A percentile compares a stretch with the other conserved stretches of the same genome.
phyloP scores from a whole-genome alignment of 2,329 filamentous ascomycete genomes.

The Cladorrhinum sp. region DNA sequence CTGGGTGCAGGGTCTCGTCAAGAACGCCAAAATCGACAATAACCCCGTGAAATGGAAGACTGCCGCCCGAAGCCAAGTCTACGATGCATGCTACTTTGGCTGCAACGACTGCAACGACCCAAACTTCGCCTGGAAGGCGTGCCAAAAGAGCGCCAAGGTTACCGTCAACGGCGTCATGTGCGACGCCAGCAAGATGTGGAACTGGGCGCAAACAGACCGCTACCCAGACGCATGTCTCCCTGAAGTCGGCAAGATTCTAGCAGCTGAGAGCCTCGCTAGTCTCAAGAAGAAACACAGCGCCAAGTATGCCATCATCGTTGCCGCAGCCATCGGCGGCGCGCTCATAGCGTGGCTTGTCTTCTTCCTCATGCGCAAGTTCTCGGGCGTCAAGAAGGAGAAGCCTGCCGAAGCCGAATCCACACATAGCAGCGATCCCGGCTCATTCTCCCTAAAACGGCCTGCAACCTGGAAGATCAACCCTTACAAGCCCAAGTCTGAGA shows the following conservation, averaged over 20 bases:
- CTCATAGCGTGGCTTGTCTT: constrained; percentile 14
- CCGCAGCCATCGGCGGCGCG: constrained; percentile 18
- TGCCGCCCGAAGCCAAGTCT: constrained; percentile 20
- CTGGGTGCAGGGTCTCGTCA: constrained; percentile 22
- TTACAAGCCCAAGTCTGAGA: background rate
- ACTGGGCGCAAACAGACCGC: constrained; percentile 21
- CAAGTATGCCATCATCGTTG: constrained; percentile 17
- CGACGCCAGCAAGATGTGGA: constrained; percentile 25
- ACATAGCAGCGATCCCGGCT: background rate
- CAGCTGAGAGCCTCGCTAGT: constrained; percentile 16
- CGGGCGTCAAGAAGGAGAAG: constrained; percentile 4
- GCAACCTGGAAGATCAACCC: background rate
- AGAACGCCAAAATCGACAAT: constrained; percentile 17
- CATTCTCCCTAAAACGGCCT: constrained; percentile 1
- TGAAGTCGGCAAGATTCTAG: constrained; percentile 17
- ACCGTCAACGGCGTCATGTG: constrained; percentile 16
- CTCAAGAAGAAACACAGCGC: constrained; percentile 19
- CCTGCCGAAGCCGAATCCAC: background rate
- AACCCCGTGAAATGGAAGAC: constrained; percentile 17
- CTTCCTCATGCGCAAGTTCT: constrained; percentile 13
- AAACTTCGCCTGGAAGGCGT: constrained; percentile 22
- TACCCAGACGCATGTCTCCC: constrained; percentile 22
- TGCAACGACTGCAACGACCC: constrained; percentile 24
- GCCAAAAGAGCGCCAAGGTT: constrained; percentile 18
- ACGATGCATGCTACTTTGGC: constrained; percentile 26